phyloP scores from a whole-genome alignment of 352 stramenopile genomes.

The Blastocystis sp. region DNA sequence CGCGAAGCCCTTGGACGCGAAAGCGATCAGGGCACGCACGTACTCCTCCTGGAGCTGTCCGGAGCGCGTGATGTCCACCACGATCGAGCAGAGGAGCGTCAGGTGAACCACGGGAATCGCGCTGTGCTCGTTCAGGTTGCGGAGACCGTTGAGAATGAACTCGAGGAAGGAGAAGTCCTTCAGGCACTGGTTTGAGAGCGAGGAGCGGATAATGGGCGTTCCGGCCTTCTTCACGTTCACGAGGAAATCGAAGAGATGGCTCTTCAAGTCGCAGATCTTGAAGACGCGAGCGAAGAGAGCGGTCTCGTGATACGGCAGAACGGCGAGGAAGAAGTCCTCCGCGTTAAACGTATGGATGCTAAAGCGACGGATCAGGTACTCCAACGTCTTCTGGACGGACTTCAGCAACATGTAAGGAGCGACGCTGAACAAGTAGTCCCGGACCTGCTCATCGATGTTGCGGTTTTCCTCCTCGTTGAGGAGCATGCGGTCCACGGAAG shows the following conservation, averaged over 20 bases:
- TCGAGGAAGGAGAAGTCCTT: constrained; percentile 44
- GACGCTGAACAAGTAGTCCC: constrained; percentile 64
- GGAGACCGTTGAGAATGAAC: constrained; percentile 55
- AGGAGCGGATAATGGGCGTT: constrained; percentile 41
- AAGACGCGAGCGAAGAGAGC: constrained; percentile 48
- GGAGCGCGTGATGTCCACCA: constrained; percentile 47
- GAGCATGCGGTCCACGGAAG: not conserved
- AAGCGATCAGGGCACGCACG: constrained; percentile 30
- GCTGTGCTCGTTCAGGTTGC: constrained; percentile 6
- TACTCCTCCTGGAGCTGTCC: constrained; percentile 32
- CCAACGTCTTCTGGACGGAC: constrained; percentile 62
- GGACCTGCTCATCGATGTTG: constrained; percentile 47
- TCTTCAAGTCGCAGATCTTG: constrained; percentile 40
- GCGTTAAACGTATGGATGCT: constrained; percentile 72
- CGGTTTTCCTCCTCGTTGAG: constrained; percentile 41
- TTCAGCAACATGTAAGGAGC: constrained; percentile 71
- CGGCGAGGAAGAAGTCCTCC: constrained; percentile 66
- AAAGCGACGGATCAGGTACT: constrained; percentile 70
- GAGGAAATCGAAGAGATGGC: constrained; percentile 47
- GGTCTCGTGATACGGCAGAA: constrained; percentile 69
- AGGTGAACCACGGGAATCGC: constrained; percentile 52
- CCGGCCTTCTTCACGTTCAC: constrained; percentile 17
- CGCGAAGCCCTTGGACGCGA: constrained; percentile 38
- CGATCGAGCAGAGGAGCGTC: constrained; percentile 40
- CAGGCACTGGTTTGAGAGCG: constrained; percentile 61